These are phyloP conservation scores for Zymoseptoria crescenta DNA, from an alignment of 2,329 filamentous ascomycete genomes.

Conservation along the genomic window DNA sequence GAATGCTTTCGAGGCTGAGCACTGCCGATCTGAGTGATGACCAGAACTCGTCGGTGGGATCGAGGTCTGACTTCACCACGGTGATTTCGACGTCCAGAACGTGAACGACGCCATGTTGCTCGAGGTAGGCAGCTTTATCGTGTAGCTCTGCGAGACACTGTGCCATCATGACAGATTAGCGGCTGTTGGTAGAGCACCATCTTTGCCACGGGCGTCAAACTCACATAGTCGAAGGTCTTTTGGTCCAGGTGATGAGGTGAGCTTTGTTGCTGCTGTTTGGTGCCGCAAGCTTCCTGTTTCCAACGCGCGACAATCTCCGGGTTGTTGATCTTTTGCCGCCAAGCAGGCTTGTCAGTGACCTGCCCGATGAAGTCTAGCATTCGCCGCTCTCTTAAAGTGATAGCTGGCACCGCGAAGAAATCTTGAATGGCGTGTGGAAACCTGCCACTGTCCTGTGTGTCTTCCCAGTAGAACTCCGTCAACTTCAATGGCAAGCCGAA, in stretches of 20 bases:
- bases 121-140: slow-evolving; percentile 43
- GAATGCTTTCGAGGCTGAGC: slow-evolving; percentile 42
- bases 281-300: slow-evolving; percentile 17
- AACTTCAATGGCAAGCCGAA: neutral
- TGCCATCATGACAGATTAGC: neutral
- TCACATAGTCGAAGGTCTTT: slow-evolving; percentile 23
- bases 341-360: slow-evolving; percentile 27
- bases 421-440: slow-evolving; percentile 20
- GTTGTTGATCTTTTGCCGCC: slow-evolving; percentile 25
- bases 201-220: neutral
- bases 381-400: slow-evolving; percentile 19
- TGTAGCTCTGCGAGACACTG: slow-evolving; percentile 29
- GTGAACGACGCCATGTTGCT: slow-evolving; percentile 35
- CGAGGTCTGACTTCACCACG: slow-evolving; percentile 48
- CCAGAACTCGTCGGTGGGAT: slow-evolving; percentile 34
- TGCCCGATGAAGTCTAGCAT: slow-evolving; percentile 27
- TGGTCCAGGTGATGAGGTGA: slow-evolving; percentile 10
- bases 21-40: slow-evolving; percentile 40
- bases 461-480: neutral
- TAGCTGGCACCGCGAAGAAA: slow-evolving; percentile 6
- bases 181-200: too few relatives aligned
- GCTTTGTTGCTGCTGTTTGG: slow-evolving; percentile 5
- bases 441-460: neutral
- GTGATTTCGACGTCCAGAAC: slow-evolving; percentile 40
- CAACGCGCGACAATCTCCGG: slow-evolving; percentile 23